Evolutionary conservation across 2,329 filamentous ascomycete species (phyloP), one percentile per base, ranked within the genome.

Genomic region (Helminthosporium solani): DNA sequence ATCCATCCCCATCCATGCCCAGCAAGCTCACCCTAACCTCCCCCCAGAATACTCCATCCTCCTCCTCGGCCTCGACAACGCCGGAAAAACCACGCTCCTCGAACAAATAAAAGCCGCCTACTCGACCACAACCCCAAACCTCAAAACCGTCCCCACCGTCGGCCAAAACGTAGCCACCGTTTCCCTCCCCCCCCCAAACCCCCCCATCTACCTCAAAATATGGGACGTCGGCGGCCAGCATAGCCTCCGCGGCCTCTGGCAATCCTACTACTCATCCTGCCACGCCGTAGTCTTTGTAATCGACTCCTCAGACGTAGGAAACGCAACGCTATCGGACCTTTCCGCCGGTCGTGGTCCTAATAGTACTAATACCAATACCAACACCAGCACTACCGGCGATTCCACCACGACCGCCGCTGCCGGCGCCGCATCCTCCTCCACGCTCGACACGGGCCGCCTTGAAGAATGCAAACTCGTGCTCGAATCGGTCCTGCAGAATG

Each of bases 201-300:
- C 90, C 14, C 90, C 96, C 70, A 92, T 96, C 83, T 96, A 97
- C 77, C 79, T 99, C 66, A 96, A 96, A 77, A 87, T 99, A 61
- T 97, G 94, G 94, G 94, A 99, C 68, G 90, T 99, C 1, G 94
- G 94, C 54, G 94, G 94, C 6, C 94, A 99, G 72, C 84, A 94
- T 65, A 87, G 83, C 21, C 81, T 99, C 66, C 86, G 94, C 52
- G 86, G 87, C 53, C 82, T 97, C 25, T 99, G 94, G 94, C 90
- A 96, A 71, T 90, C 85, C 71, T 99, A 99, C 76, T 99, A 96
- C 77, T 79, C 84, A 40, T 88, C 84, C 70, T 95, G 90, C 64
- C 94, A 99, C 70, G 94, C 94, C 57, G 96, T 99, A 63, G 89
- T 99, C 53, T 99, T 97, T 73, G 90, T 99, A 49, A 90, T 99